Base-by-base conservation (phyloP, 2,329 filamentous ascomycete species). In the Ceratocystis colombiana region DNA sequence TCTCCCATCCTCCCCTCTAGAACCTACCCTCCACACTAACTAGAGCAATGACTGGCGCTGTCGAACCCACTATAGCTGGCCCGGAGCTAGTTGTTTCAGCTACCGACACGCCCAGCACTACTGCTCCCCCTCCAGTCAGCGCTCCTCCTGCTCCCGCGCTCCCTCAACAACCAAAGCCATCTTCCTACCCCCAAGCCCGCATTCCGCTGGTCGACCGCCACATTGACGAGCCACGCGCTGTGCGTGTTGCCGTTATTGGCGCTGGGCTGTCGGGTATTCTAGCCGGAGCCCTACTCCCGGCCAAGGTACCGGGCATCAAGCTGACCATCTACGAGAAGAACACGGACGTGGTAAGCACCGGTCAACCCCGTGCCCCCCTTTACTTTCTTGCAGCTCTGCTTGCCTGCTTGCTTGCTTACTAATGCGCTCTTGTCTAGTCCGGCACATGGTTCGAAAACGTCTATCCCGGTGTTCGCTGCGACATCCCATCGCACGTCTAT, bases 311-410 rank as follows among this genome's bases (percentile, higher is more conserved):
- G 0, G 80, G 81, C 0, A 81, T 90, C 61, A 76, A 88, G 57
- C 74, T 90, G 67, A 82, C 79, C 0, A 84, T 89, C 46, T 84
- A 83, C 64, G 86, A 89, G 71, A 89, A 88, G 75, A 88, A 88
- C 69, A 71, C 76, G 0, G 84, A 88, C 63, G 80, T 88, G 71
- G 85, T 87, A 76, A 2, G 41, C n/a, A 30, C 17, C n/a, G 25
- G 15, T n/a, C 4, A 12, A 17, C 15, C 28, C 3, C n/a, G 3
- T 62, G 33, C 4, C 6, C 48, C 22, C 66, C 48, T 41, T 66
- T 5, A 33, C 2, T 59, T 7, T 41, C 20, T 45, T 12, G 8
- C 17, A 15, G 17, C 4, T 25, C 50, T n/a, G n/a, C 30, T 4
- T 33, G 28, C 53, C 30, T n/a, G 10, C 30, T 4, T 33, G 28